A percentile compares a stretch with the other conserved stretches of the same genome.
Conservation (phyloP, 2,329 filamentous ascomycete genomes). For the Bipolaris bicolor region DNA sequence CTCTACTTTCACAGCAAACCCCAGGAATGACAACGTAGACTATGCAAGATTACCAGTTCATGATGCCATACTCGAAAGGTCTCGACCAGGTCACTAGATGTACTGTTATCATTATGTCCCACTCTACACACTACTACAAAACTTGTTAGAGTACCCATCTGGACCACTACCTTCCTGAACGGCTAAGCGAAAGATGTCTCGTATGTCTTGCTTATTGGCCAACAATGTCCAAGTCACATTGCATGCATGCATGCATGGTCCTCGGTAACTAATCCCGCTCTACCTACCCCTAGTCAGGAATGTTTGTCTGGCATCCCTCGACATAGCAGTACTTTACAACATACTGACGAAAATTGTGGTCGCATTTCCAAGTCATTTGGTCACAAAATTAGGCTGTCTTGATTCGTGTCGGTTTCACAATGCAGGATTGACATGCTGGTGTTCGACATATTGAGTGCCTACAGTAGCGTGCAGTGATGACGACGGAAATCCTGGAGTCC, state of each 20-base stretch:
- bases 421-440: neutral
- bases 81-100: neutral
- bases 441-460: neutral
- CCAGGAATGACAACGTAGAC: neutral
- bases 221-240: conserved; percentile 3
- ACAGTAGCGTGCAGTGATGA: conserved; percentile 3
- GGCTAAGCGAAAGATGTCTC: conserved; percentile 10
- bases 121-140: conserved; percentile 2
- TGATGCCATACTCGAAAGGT: neutral
- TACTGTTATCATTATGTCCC: conserved; percentile 1
- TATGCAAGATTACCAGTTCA: neutral
- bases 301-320: neutral
- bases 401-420: neutral
- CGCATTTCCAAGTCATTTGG: neutral
- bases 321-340: neutral
- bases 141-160: neutral
- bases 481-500: neutral
- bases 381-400: neutral
- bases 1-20: neutral
- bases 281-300: neutral
- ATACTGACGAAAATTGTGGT: neutral
- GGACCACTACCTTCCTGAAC: conserved; percentile 12
- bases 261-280: conserved; percentile 1
- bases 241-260: conserved; percentile 11
- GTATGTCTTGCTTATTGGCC: conserved; percentile 3